Conservation (phyloP, 805 yeast genomes). For the Vanderwaltozyma polyspora region DNA sequence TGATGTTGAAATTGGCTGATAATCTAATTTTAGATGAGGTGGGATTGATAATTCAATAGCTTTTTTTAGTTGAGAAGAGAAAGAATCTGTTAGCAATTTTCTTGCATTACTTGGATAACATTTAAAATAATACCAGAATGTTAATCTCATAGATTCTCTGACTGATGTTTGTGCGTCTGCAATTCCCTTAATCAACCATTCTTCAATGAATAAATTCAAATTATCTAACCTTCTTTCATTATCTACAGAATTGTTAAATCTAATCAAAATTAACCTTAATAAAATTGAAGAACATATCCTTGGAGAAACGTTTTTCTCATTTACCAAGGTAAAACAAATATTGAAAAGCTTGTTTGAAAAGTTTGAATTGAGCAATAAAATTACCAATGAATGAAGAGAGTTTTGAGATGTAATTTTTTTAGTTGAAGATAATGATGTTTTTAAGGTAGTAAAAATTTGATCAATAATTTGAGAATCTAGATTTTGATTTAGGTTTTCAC, state of each 20-base stretch:
- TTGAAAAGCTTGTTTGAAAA: conserved; percentile 41
- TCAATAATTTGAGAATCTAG: conserved; percentile 26
- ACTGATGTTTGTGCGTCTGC: conserved; percentile 74
- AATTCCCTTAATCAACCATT: conserved; percentile 47
- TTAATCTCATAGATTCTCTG: conserved; percentile 58
- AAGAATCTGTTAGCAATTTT: conserved; percentile 21
- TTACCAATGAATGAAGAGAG: conserved; percentile 32
- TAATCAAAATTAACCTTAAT: conserved; percentile 49
- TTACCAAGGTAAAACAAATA: conserved; percentile 39
- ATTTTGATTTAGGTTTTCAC: conserved; percentile 16
- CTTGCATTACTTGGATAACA: conserved; percentile 45
- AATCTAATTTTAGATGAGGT: conserved; percentile 17
- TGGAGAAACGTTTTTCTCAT: conserved; percentile 64
- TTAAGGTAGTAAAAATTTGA: conserved; percentile 25
- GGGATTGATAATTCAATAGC: conserved; percentile 57
- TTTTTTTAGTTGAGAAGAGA: conserved; percentile 29
- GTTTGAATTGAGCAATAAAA: conserved; percentile 41
- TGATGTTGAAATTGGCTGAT: conserved; percentile 7
- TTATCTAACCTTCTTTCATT: conserved; percentile 22
- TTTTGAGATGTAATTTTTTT: conserved; percentile 30
- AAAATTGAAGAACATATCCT: conserved; percentile 60
- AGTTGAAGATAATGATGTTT: conserved; percentile 28
- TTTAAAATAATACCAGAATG: conserved; percentile 60
- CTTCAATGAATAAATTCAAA: conserved; percentile 30
- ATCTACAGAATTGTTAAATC: conserved; percentile 29